These are phyloP conservation scores for Scedosporium aurantiacum DNA, from an alignment of 2,329 filamentous ascomycete species.

Conservation along the genomic window DNA sequence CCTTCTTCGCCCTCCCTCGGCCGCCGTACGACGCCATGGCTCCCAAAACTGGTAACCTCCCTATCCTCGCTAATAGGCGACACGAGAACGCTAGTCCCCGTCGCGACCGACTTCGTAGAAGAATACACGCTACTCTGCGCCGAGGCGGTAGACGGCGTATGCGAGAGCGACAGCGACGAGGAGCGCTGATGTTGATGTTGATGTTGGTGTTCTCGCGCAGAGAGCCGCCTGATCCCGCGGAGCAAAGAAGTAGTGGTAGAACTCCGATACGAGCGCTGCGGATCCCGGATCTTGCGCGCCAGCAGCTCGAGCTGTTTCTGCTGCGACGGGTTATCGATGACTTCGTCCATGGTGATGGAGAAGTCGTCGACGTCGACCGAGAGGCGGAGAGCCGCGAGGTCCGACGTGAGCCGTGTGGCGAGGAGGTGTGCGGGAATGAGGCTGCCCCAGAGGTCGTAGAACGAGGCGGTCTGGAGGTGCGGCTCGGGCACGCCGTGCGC, in stretches of 20 bases:
- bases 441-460: conserved; percentile 40
- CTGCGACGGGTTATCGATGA: conserved; percentile 40
- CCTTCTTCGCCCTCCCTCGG: not conserved
- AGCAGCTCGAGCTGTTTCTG: conserved; percentile 35
- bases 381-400: conserved; percentile 24
- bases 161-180: not conserved
- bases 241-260: not conserved
- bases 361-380: conserved; percentile 18
- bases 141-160: not conserved
- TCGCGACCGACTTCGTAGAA: not conserved
- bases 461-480: conserved; percentile 32
- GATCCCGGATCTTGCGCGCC: not conserved
- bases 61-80: conserved; percentile 1
- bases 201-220: not conserved
- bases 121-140: not conserved
- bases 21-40: not conserved
- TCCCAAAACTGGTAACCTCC: not conserved
- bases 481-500: conserved; percentile 26
- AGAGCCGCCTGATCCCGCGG: not conserved
- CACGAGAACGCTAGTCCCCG: not conserved
- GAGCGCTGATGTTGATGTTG: not conserved
- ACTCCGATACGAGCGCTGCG: not conserved
- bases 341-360: conserved; percentile 33
- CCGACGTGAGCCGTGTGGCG: conserved; percentile 31
- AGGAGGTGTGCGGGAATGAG: conserved; percentile 37